Evolutionary conservation across 768 basidiomycete genomes (phyloP).

Genomic region (Mycena sanguinolenta): DNA sequence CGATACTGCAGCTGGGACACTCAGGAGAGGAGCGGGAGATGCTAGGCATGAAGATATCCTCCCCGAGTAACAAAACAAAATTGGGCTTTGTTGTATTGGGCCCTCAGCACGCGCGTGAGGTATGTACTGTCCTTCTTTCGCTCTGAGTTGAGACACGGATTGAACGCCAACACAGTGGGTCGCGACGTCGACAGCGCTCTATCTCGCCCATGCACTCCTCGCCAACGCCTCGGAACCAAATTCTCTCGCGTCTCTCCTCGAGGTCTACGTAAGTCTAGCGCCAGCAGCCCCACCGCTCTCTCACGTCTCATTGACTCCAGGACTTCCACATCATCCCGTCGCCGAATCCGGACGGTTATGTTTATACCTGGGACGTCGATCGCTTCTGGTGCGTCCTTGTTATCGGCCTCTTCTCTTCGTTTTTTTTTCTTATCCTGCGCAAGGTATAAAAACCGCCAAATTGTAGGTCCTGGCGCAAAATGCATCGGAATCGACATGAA

Average conservation of each 20-base stretch:
- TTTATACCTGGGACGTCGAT: constrained; percentile 78
- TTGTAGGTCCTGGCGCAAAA: constrained; percentile 58
- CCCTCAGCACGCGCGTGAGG: constrained; percentile 84
- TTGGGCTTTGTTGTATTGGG: constrained; percentile 77
- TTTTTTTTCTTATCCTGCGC: constrained; percentile 1
- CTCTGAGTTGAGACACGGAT: background rate
- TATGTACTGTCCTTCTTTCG: constrained; percentile 39
- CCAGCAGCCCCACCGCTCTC: background rate
- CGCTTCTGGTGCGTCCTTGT: constrained; percentile 75
- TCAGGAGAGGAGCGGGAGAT: constrained; percentile 73
- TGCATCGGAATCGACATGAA: constrained; percentile 87
- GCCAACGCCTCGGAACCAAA: constrained; percentile 59
- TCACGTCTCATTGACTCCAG: constrained; percentile 36
- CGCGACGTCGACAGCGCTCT: constrained; percentile 79
- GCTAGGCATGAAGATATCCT: constrained; percentile 60
- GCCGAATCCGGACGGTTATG: constrained; percentile 82
- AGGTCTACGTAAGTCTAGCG: constrained; percentile 63
- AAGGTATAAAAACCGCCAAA: constrained; percentile 81
- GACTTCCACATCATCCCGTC: constrained; percentile 78
- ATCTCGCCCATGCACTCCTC: constrained; percentile 79
- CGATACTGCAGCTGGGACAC: constrained; percentile 65
- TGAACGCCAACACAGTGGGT: constrained; percentile 73
- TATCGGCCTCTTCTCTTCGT: background rate
- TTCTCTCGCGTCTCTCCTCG: constrained; percentile 64
- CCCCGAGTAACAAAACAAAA: constrained; percentile 45